A percentile compares a stretch with the other conserved stretches of the same genome.
Evolutionary conservation across 2,329 filamentous ascomycete genomes (phyloP).

Genomic region (Aspergillus melleus): DNA sequence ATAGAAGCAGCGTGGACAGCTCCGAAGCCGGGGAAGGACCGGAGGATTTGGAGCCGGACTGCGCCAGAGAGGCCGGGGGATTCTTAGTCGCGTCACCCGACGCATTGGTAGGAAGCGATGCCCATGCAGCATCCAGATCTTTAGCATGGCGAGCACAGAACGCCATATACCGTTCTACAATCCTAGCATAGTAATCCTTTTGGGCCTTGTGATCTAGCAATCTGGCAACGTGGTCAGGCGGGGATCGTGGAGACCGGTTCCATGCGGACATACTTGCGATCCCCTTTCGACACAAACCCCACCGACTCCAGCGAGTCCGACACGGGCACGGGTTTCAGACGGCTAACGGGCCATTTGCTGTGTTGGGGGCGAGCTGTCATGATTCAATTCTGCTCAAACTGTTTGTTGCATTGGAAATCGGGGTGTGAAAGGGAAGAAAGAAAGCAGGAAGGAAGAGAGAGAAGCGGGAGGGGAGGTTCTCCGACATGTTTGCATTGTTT

Average conservation of each 20-base stretch:
- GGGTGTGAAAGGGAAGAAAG: background rate
- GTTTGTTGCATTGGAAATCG: background rate
- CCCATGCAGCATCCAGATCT: slow-evolving; percentile 73
- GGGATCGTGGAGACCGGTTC: background rate
- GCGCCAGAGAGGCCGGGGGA: slow-evolving; percentile 33
- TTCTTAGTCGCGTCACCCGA: slow-evolving; percentile 42
- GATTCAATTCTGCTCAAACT: background rate
- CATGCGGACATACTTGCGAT: slow-evolving; percentile 64
- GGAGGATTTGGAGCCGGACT: slow-evolving; percentile 20
- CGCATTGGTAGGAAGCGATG: slow-evolving; percentile 55
- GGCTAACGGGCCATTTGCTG: slow-evolving; percentile 26
- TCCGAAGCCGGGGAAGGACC: slow-evolving; percentile 56
- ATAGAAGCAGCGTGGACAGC: slow-evolving; percentile 73
- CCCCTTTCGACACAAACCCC: slow-evolving; percentile 87
- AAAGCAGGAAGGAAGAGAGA: background rate
- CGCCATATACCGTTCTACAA: slow-evolving; percentile 83
- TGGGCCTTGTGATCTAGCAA: slow-evolving; percentile 75
- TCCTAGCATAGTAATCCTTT: slow-evolving; percentile 81
- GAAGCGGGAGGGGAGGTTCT: background rate
- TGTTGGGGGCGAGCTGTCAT: slow-evolving; percentile 24
- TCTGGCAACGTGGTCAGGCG: slow-evolving; percentile 44
- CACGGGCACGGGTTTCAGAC: slow-evolving; percentile 72
- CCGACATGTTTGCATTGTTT: slow-evolving; percentile 12
- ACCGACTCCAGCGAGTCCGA: slow-evolving; percentile 78
- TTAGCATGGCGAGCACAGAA: slow-evolving; percentile 78